A percentile compares a stretch with the other conserved stretches of the same genome.
Conservation (phyloP, 2,329 filamentous ascomycete species). For the Exserohilum turcica region DNA sequence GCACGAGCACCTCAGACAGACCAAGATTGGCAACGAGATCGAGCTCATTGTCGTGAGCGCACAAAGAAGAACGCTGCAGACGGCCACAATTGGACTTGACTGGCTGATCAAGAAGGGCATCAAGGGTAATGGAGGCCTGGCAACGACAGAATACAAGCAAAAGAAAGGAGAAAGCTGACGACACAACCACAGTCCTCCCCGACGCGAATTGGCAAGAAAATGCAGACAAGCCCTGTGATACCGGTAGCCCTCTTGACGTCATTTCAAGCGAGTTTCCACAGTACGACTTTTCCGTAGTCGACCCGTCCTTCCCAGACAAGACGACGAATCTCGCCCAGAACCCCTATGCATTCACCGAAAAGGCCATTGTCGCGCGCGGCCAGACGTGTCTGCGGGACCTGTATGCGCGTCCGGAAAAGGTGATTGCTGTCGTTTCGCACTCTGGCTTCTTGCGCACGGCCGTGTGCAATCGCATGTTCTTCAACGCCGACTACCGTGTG, state of each 20-base stretch:
- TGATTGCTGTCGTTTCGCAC: conserved; percentile 69
- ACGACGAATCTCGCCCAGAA: conserved; percentile 48
- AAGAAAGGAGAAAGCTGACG: background rate
- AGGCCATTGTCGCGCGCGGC: conserved; percentile 62
- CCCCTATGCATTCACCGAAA: conserved; percentile 60
- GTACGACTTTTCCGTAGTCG: conserved; percentile 63
- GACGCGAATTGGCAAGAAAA: conserved; percentile 68
- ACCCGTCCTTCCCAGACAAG: conserved; percentile 68
- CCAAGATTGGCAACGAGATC: conserved; percentile 51
- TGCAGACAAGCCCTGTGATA: conserved; percentile 63
- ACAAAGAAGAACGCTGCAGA: conserved; percentile 70
- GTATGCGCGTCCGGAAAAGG: conserved; percentile 61
- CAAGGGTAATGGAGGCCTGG: conserved; percentile 27
- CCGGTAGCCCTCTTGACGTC: conserved; percentile 56
- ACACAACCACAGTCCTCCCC: conserved; percentile 51
- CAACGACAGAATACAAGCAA: background rate
- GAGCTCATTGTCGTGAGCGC: conserved; percentile 66
- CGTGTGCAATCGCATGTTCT: conserved; percentile 57
- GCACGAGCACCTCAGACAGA: conserved; percentile 45
- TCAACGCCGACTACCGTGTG: conserved; percentile 68
- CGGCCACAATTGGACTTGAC: conserved; percentile 62
- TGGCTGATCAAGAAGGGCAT: conserved; percentile 60
- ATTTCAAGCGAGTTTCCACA: conserved; percentile 58
- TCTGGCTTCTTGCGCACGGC: conserved; percentile 66
- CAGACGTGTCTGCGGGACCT: conserved; percentile 58